Conservation (phyloP, 805 yeast genomes). For the Wickerhamiella parazyma region DNA sequence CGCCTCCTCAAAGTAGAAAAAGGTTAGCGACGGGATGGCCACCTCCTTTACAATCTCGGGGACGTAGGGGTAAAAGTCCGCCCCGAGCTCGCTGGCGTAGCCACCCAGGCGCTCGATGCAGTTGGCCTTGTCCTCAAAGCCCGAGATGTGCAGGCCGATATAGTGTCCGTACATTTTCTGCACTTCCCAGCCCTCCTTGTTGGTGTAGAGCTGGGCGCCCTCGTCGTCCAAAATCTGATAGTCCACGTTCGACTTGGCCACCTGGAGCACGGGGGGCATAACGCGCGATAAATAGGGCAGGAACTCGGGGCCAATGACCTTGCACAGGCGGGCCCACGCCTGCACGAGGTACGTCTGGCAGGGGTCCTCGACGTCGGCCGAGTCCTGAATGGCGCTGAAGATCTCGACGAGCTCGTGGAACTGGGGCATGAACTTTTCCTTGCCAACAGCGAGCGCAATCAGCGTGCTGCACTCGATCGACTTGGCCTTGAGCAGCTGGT, state of each 20-base stretch:
- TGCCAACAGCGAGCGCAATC: conserved; percentile 90
- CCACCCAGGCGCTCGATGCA: conserved; percentile 80
- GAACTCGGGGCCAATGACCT: conserved; percentile 72
- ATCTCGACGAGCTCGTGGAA: conserved; percentile 59
- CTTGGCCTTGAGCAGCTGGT: conserved; percentile 72
- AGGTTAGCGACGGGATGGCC: conserved; percentile 77
- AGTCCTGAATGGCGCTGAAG: conserved; percentile 53
- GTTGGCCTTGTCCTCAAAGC: conserved; percentile 84
- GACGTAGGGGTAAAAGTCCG: conserved; percentile 71
- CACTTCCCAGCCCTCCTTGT: conserved; percentile 91
- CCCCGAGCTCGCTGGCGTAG: conserved; percentile 75
- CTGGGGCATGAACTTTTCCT: conserved; percentile 69
- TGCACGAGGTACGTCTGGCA: conserved; percentile 76
- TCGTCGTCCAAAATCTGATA: conserved; percentile 77
- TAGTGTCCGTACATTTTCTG: conserved; percentile 82
- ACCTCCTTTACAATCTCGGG: conserved; percentile 63
- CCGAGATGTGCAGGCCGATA: conserved; percentile 86
- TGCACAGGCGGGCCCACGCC: conserved; percentile 92
- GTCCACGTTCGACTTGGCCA: conserved; percentile 85
- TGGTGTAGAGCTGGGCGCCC: conserved; percentile 68
- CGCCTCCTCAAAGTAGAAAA: conserved; percentile 87
- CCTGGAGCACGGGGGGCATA: conserved; percentile 72
- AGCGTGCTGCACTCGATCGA: conserved; percentile 92
- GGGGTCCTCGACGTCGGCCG: conserved; percentile 62
- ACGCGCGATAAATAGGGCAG: conserved; percentile 72